Evolutionary conservation across 306 rosid genomes (phyloP).

Genomic region (Cercis canadensis): DNA sequence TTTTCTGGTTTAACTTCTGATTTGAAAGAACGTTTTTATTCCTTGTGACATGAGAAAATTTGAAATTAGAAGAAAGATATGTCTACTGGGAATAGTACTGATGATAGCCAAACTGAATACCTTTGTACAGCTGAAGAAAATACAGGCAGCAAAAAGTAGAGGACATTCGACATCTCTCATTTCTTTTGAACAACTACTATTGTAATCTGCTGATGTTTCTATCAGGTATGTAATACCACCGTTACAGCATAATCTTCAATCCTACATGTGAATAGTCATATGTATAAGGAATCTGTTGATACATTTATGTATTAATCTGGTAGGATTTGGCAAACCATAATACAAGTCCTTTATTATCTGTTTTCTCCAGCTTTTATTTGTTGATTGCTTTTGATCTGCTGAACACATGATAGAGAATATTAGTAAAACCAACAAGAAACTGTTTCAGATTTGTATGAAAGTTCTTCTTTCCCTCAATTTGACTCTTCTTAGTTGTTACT

Average conservation of each 20-base stretch:
- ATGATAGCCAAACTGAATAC: constrained; percentile 17
- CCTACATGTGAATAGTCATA: constrained; percentile 12
- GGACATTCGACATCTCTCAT: background rate
- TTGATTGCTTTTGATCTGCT: too few relatives aligned
- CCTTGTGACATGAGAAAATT: background rate
- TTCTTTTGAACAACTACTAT: background rate
- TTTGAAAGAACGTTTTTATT: constrained; percentile 23
- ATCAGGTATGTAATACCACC: background rate
- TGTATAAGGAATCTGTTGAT: background rate
- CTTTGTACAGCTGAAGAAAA: background rate
- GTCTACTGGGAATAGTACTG: background rate
- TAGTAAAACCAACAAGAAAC: too few relatives aligned
- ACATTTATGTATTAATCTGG: too few relatives aligned
- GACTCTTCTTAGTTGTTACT: too few relatives aligned
- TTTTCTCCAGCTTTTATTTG: too few relatives aligned
- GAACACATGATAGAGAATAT: too few relatives aligned
- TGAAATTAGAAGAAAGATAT: constrained; percentile 5
- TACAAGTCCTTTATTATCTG: too few relatives aligned
- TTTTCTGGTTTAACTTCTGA: constrained; percentile 2
- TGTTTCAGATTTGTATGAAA: too few relatives aligned
- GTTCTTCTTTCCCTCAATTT: too few relatives aligned
- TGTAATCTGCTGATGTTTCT: background rate
- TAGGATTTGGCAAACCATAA: too few relatives aligned
- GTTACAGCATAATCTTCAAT: background rate
- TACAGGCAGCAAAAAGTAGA: background rate